Evolutionary conservation across 129 eudicot species (phyloP).

Genomic region (Centaurea solstitialis): DNA sequence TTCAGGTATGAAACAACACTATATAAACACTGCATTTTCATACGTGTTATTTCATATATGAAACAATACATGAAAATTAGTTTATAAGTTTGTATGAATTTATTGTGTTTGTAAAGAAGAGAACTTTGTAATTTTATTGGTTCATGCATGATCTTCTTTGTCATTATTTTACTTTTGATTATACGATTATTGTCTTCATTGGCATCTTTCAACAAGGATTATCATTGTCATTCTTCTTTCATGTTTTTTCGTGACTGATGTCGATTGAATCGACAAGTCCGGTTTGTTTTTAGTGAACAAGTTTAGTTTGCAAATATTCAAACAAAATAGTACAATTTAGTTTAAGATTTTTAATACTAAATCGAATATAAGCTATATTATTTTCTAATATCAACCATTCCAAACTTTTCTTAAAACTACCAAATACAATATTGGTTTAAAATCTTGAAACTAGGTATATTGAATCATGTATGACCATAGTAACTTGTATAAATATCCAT

Average conservation of each 20-base stretch:
- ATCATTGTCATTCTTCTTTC: neutral
- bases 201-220: neutral
- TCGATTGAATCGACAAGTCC: neutral
- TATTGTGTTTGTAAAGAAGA: no score
- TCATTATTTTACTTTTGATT: neutral
- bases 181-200: neutral
- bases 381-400: neutral
- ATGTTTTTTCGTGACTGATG: neutral
- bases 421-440: neutral
- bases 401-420: no score
- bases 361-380: no score
- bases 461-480: neutral
- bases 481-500: neutral
- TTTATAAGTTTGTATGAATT: no score
- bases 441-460: neutral
- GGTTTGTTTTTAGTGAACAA: neutral
- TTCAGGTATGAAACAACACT: no score
- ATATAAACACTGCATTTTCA: no score
- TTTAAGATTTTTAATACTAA: neutral
- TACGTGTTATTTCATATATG: no score
- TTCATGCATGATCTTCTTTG: neutral
- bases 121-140: neutral
- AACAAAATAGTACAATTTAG: neutral
- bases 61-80: no score
- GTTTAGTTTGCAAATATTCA: neutral